A percentile compares a stretch with the other conserved stretches of the same genome.
Conservation (phyloP, 2,329 filamentous ascomycete species). For the Alternaria rosae region DNA sequence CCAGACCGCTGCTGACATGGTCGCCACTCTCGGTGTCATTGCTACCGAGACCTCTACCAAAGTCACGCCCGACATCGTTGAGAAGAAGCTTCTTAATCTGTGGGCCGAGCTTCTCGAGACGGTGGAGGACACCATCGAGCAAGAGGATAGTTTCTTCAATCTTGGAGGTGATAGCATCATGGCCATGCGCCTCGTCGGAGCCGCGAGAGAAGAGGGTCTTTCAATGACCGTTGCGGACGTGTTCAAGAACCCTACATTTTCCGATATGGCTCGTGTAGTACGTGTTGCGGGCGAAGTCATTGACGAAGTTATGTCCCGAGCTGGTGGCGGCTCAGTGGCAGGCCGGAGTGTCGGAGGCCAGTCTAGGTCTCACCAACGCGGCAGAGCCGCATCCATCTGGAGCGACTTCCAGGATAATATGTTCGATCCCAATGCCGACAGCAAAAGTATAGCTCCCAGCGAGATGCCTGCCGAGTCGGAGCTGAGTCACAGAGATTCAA, state of each 20-base stretch:
- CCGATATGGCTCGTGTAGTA: constrained; percentile 44
- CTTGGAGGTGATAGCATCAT: constrained; percentile 46
- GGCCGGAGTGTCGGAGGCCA: constrained; percentile 23
- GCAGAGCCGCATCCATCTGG: constrained; percentile 33
- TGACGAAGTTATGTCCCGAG: constrained; percentile 45
- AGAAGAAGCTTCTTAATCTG: constrained; percentile 41
- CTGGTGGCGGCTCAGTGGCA: constrained; percentile 28
- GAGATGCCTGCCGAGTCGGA: constrained; percentile 19
- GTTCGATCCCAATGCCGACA: constrained; percentile 35
- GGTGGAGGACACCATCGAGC: constrained; percentile 43
- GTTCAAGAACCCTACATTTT: constrained; percentile 45
- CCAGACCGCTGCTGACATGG: constrained; percentile 44
- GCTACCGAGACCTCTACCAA: constrained; percentile 39
- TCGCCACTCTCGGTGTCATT: constrained; percentile 40
- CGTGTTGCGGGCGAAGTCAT: constrained; percentile 46
- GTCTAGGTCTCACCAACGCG: constrained; percentile 27
- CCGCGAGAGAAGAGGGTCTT: constrained; percentile 42
- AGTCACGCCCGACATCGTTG: constrained; percentile 42
- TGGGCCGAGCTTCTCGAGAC: constrained; percentile 45
- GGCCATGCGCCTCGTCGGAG: constrained; percentile 45
- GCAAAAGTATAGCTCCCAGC: constrained; percentile 11
- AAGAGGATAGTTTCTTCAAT: constrained; percentile 45
- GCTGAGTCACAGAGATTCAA: constrained; percentile 16
- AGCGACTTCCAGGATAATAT: constrained; percentile 42
- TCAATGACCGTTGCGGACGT: constrained; percentile 47